Conservation (phyloP, 805 yeast genomes). For the Candida sakaeoensis region DNA sequence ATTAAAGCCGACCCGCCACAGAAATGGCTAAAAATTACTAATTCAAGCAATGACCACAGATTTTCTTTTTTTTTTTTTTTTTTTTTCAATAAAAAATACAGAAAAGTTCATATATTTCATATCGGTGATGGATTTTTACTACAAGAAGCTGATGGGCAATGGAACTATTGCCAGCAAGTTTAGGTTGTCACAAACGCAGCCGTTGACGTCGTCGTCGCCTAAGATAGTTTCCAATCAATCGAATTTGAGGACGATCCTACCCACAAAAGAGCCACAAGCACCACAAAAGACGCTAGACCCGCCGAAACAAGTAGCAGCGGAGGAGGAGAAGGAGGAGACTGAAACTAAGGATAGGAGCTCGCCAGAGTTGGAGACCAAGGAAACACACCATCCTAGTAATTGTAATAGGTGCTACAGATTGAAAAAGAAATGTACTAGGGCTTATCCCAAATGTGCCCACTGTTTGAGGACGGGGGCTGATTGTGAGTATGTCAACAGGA, state of each 20-base stretch:
- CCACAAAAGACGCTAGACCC: too few species aligned
- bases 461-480: conserved; percentile 32
- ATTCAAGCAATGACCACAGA: conserved; percentile 2
- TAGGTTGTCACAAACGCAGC: conserved; percentile 15
- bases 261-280: background rate
- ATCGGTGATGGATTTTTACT: conserved; percentile 30
- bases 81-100: background rate
- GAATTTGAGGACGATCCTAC: conserved; percentile 12
- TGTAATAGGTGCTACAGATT: conserved; percentile 39
- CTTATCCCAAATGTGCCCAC: conserved; percentile 34
- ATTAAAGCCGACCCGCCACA: conserved; percentile 7
- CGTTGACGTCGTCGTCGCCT: background rate
- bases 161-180: conserved; percentile 37
- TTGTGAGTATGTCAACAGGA: conserved; percentile 35
- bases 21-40: conserved; percentile 2
- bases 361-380: conserved; percentile 5
- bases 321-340: too few species aligned
- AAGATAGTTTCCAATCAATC: conserved; percentile 17
- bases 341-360: too few species aligned
- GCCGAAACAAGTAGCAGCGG: too few species aligned
- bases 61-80: background rate
- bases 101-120: background rate
- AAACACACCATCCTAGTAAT: conserved; percentile 33
- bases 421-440: conserved; percentile 40
- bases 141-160: conserved; percentile 36